Evolutionary conservation across 1,139 yeast species (phyloP), one percentile per base, ranked within the genome.

Genomic region (Geotrichum fermentans): DNA sequence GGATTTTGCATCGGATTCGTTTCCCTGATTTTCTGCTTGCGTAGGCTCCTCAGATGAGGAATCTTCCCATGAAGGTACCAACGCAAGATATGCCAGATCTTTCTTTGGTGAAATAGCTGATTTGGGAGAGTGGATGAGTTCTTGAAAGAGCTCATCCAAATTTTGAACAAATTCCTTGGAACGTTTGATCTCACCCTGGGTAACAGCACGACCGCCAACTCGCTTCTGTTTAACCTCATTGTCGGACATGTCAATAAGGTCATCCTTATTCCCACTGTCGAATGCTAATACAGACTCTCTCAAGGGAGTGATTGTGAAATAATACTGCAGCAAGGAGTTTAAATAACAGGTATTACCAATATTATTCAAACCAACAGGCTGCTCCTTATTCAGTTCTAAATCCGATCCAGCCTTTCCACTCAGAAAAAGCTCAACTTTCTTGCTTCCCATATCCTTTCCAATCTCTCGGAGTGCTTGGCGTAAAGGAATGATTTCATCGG

Each of bases 331-430:
- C 47, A 92, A 72, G 0, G 97, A 89, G 62, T 90, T 92, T 62
- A 92, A 73, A 58, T 92, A 92, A 65, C 97, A 92, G 0, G 97
- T 90, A 62, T 92, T 92, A 29, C 98, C 97, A 57, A 89, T 89
- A 61, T 92, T 92, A 64, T 84, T 87, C 61, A 92, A 73, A 0
- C 97, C 98, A 21, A 51, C 52, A 11, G 54, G 54, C 24, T 24
- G 24, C 21, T 44, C 43, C 18, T 36, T 40, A 29, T 41, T 45
- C 17, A 28, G 42, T 11, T 29, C 35, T 13, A 47, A 47, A 8
- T 52, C 54, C 1, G 47, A 37, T 3, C 33, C 52, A 3, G 55
- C 43, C n/a, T 41, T 55, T 18, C 52, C 59, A 21, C 42, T 49
- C 6, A 67, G 55, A 47, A 57, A 66, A 2, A 40, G 51, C 32